Evolutionary conservation across 148 eudicot genomes (phyloP).

Genomic region (Chenopodium berlandieri): DNA sequence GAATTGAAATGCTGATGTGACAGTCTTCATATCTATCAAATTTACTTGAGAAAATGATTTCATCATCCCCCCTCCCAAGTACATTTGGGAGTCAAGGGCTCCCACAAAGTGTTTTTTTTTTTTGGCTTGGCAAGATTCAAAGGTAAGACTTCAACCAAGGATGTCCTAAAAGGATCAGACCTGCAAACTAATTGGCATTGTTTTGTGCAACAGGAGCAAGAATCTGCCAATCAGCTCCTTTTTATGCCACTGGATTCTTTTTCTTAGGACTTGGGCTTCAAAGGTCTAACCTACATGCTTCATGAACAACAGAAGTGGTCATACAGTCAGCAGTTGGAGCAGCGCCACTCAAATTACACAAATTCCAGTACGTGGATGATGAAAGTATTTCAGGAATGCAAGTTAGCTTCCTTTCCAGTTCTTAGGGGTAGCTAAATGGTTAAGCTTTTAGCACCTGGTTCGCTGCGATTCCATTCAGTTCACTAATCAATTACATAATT

Average conservation of each 20-base stretch:
- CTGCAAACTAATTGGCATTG: background rate
- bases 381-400: too few species aligned
- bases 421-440: too few species aligned
- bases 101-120: background rate
- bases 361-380: too few species aligned
- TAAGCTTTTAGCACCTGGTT: background rate
- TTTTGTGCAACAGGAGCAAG: background rate
- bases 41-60: too few species aligned
- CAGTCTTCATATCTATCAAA: background rate
- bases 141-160: background rate
- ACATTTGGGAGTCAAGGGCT: background rate
- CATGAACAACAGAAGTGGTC: background rate
- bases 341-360: background rate
- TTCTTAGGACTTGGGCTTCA: background rate
- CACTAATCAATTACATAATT: too few species aligned
- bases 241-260: background rate
- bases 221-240: background rate
- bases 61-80: background rate
- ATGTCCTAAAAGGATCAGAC: background rate
- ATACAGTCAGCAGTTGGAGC: background rate
- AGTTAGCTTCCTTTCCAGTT: too few species aligned
- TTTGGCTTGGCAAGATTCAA: too few species aligned
- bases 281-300: background rate
- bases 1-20: background rate
- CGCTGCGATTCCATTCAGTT: background rate